Evolutionary conservation across 1,139 yeast species (phyloP).

Genomic region (Yamadazyma trypodendri): DNA sequence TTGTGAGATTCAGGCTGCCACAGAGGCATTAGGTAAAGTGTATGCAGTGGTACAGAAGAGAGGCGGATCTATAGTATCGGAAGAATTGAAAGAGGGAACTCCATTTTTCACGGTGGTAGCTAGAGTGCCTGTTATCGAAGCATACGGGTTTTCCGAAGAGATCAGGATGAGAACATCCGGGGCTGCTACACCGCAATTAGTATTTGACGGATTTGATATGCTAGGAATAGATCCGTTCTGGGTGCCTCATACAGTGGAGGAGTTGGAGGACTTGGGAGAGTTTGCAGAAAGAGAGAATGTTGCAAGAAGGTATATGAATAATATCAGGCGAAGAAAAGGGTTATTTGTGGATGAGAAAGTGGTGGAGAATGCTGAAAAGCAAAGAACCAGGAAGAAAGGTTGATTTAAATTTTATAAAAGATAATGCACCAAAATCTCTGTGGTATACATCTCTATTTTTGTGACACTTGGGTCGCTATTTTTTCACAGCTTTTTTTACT

Average conservation of each 20-base stretch:
- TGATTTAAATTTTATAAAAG: conserved; percentile 18
- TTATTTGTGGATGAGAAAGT: conserved; percentile 87
- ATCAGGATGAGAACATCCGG: conserved; percentile 93
- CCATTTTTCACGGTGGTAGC: conserved; percentile 91
- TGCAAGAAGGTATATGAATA: conserved; percentile 83
- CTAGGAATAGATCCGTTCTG: conserved; percentile 95
- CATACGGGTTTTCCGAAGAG: conserved; percentile 95
- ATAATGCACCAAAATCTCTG: too few species aligned
- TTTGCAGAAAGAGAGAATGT: conserved; percentile 89
- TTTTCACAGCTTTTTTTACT: conserved; percentile 2
- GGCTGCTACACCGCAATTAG: conserved; percentile 94
- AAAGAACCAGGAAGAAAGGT: conserved; percentile 74
- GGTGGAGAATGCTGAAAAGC: conserved; percentile 89
- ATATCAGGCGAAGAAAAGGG: conserved; percentile 83
- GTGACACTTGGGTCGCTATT: conserved; percentile 1
- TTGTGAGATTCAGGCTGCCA: conserved; percentile 92
- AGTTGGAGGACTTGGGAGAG: conserved; percentile 89
- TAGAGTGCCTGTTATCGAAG: conserved; percentile 87
- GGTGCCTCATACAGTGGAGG: conserved; percentile 99
- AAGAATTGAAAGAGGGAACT: conserved; percentile 97
- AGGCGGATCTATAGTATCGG: conserved; percentile 80
- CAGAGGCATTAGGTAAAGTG: conserved; percentile 93
- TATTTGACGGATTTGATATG: conserved; percentile 83
- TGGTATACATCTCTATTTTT: background rate
- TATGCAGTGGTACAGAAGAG: conserved; percentile 91